These are phyloP conservation scores for Coemansia sp. DNA, from an alignment of 192 early-diverging fungal genomes.

Conservation along the genomic window DNA sequence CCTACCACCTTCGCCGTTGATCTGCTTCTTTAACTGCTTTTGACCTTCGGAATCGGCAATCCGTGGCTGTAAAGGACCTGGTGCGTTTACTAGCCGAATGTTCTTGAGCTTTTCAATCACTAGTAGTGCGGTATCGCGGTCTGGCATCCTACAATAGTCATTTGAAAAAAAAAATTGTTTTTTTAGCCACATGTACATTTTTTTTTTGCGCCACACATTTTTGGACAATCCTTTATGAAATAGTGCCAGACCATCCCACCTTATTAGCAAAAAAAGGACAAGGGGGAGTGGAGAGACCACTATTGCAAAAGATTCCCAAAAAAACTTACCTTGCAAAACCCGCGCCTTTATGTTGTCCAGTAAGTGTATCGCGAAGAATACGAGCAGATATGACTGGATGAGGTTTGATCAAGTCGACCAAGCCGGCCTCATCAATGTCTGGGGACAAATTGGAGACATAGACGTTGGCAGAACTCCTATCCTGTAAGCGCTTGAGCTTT, in stretches of 20 bases:
- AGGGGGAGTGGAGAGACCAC: neutral
- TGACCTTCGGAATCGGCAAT: constrained; percentile 82
- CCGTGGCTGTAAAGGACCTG: constrained; percentile 71
- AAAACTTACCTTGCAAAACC: constrained; percentile 64
- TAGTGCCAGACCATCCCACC: neutral
- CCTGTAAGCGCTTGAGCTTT: constrained; percentile 72
- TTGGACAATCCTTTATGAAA: neutral
- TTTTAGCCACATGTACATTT: neutral
- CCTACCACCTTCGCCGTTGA: constrained; percentile 35
- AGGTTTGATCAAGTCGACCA: constrained; percentile 69
- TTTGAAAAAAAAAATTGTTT: neutral
- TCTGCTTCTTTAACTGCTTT: constrained; percentile 74
- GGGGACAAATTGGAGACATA: constrained; percentile 85
- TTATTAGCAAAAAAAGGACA: neutral
- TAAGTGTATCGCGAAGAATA: constrained; percentile 72
- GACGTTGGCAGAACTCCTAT: constrained; percentile 75
- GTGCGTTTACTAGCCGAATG: constrained; percentile 60
- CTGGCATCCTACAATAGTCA: constrained; percentile 59
- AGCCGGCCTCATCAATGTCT: constrained; percentile 67
- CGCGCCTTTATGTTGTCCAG: constrained; percentile 71
- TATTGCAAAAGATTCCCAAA: neutral
- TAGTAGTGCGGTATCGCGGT: constrained; percentile 65
- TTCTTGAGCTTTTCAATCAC: constrained; percentile 74
- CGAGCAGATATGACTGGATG: constrained; percentile 69
- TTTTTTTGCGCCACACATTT: neutral